Conservation (phyloP, 2,329 filamentous ascomycete genomes). For the Helicocarpus griseus region DNA sequence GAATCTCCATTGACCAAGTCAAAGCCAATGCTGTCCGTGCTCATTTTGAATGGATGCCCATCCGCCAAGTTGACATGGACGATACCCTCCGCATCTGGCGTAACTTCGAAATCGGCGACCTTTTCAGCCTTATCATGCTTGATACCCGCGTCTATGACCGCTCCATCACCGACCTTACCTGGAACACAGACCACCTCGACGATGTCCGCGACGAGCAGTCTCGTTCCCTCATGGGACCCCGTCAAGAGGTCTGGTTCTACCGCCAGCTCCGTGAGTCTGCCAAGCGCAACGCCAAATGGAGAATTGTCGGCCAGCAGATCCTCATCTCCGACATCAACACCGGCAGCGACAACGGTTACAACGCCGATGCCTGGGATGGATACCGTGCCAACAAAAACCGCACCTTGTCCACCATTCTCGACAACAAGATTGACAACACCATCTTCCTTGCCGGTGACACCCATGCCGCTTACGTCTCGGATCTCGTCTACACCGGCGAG, state of each 20-base stretch:
- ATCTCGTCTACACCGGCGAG: slow-evolving; percentile 47
- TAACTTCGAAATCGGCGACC: slow-evolving; percentile 54
- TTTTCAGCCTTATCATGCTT: slow-evolving; percentile 59
- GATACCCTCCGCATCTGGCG: slow-evolving; percentile 62
- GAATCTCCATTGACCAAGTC: slow-evolving; percentile 59
- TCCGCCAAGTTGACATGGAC: slow-evolving; percentile 56
- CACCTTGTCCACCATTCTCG: slow-evolving; percentile 56
- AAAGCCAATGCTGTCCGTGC: slow-evolving; percentile 65
- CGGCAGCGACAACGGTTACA: slow-evolving; percentile 27
- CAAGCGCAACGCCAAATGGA: slow-evolving; percentile 59
- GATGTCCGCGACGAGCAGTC: slow-evolving; percentile 57
- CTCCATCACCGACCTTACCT: slow-evolving; percentile 48
- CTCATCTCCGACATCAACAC: slow-evolving; percentile 21
- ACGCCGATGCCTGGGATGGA: slow-evolving; percentile 55
- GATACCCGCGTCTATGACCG: slow-evolving; percentile 62
- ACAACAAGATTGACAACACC: slow-evolving; percentile 61
- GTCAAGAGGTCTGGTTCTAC: slow-evolving; percentile 69
- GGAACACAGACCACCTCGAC: slow-evolving; percentile 54
- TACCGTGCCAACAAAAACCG: slow-evolving; percentile 63
- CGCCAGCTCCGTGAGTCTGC: slow-evolving; percentile 47
- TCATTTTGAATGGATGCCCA: slow-evolving; percentile 59
- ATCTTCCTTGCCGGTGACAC: slow-evolving; percentile 63
- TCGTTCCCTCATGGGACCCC: slow-evolving; percentile 59
- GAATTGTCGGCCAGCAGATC: slow-evolving; percentile 61
- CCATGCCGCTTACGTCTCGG: slow-evolving; percentile 56